Base-by-base conservation (phyloP, 495 filamentous ascomycete species). In the Friedmanniomyces simplex region DNA sequence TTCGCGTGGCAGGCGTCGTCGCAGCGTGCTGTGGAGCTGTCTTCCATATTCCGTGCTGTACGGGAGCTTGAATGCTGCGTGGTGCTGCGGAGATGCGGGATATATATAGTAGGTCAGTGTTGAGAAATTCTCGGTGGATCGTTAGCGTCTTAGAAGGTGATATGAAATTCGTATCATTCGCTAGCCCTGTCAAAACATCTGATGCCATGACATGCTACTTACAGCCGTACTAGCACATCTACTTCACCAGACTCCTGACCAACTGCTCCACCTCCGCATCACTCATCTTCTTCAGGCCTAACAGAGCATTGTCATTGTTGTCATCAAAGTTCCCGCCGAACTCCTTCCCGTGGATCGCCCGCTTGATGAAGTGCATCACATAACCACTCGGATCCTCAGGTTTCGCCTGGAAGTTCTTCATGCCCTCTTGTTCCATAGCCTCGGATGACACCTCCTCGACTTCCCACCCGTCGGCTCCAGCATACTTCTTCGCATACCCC, bases 291-390 rank as follows among this genome's bases (percentile, higher is more conserved):
- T 62, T 48, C 26, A 62, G 16, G 14, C 59, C 59, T 18, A 62
- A 22, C 48, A 61, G 16, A 2, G 47, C 34, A 51, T 64, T 64
- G 36, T 64, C 62, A 34, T 54, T 49, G 24, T 58, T 36, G 16
- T 41, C 13, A 1, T 26, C 20, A 39, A 60, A 58, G 21, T 58
- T 42, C 10, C 54, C 46, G 1, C 62, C 62, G 52, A 48, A 61
- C 13, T 41, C 62, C 28, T 50, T 42, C 20, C 50, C 51, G 30
- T 39, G 61, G 18, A 50, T 25, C 14, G 39, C 39, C 39, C 4
- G 39, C 39, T 43, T 43, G 47, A 64, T 25, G 25, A 64, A 54
- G 12, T 30, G 43, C 20, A 58, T 30, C 11, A 56, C 34, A 24
- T 24, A 48, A 2, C 47, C 51, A 12, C 50, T 49, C 18, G 28